Conservation (phyloP, 2,329 filamentous ascomycete genomes). For the Penicillium brevicompactum region DNA sequence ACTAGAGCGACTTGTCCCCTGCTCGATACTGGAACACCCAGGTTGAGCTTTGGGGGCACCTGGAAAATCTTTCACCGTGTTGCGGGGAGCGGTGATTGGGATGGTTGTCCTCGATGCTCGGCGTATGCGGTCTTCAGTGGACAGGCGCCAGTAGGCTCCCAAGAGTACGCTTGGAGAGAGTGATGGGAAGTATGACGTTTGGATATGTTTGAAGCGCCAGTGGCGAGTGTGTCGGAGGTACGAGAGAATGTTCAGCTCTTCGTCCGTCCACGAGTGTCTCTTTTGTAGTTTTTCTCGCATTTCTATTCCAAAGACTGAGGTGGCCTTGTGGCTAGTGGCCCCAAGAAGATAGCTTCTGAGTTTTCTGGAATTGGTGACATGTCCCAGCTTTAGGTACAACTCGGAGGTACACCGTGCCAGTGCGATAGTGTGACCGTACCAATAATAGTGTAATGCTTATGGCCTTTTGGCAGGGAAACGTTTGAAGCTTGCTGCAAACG, state of each 20-base stretch:
- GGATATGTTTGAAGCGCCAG: background rate
- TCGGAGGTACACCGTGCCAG: background rate
- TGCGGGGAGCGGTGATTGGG: background rate
- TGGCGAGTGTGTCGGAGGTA: background rate
- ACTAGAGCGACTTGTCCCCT: no score
- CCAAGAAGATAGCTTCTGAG: background rate
- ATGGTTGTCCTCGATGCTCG: no score
- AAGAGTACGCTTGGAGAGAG: no score
- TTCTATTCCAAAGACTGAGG: background rate
- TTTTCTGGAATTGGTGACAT: background rate
- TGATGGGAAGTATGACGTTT: background rate
- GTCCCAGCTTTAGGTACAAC: background rate
- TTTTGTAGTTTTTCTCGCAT: background rate
- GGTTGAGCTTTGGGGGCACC: background rate
- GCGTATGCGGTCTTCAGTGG: no score
- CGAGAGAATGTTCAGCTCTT: background rate
- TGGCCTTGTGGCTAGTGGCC: background rate
- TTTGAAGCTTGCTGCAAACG: background rate
- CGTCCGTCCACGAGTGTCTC: background rate
- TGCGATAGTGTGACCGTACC: background rate
- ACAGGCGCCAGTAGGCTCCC: no score
- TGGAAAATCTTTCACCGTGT: background rate
- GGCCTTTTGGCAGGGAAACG: background rate
- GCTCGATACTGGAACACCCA: no score
- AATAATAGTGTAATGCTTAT: background rate